Evolutionary conservation across 2,329 filamentous ascomycete species (phyloP), one percentile per base, ranked within the genome.

Genomic region (Exophiala lecanii-corni): DNA sequence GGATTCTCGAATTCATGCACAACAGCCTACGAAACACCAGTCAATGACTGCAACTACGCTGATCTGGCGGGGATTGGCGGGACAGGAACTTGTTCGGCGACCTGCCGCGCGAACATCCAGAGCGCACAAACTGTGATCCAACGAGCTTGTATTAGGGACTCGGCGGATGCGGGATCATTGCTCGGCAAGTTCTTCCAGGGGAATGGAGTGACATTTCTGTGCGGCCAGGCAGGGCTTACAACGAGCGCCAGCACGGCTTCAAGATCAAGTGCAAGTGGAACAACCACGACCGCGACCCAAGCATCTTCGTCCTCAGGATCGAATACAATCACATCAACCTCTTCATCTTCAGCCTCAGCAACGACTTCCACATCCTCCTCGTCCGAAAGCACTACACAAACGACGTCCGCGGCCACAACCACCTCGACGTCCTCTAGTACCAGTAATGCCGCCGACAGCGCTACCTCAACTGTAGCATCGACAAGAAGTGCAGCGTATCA

Each of bases 401-500:
- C 23, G 12, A 50, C 53, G 25, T 25, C 46, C n/a, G 45, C 45
- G 13, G 49, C 51, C 13, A 47, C 50, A 16, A 51, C 51, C 5
- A 44, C 36, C 32, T 81, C 77, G 37, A 74, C 74, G 42, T 84
- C 78, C 53, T 91, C 87, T 82, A 84, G 92, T 19, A 84, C 78
- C 60, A 20, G 13, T 17, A 35, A 15, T 9, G 16, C 13, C 33
- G 86, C 76, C 71, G 89, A 89, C 56, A 78, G 76, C 54, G 89
- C 86, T 47, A 89, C 76, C 2, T 83, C 89, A 31, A 74, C 64
- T 1, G 87, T 80, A 30, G 84, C 75, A 66, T 89, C 91, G 54
- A 33, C 15, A n/a, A 20, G 17, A 17, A 32, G 35, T 12, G 23
- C 40, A 15, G 39, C 33, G 15, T 20, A n/a, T 10, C 17, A 20